Conservation (phyloP, 2,329 filamentous ascomycete species). For the Scolecobasidium constrictum region DNA sequence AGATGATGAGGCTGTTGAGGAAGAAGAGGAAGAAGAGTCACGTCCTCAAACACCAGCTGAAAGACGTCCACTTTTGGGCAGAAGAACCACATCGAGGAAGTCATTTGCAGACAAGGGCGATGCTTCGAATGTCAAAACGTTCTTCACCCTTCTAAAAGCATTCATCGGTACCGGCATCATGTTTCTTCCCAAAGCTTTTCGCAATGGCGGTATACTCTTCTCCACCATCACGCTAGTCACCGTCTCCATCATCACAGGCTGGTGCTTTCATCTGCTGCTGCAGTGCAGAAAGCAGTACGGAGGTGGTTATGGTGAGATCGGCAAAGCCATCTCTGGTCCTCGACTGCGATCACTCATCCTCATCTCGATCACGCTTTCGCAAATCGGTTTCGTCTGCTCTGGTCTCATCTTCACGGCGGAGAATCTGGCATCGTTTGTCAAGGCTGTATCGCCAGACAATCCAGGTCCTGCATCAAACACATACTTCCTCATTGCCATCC, state of each 20-base stretch:
- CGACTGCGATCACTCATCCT: conserved; percentile 56
- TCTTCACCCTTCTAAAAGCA: conserved; percentile 68
- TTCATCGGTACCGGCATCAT: conserved; percentile 75
- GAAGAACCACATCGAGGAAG: conserved; percentile 40
- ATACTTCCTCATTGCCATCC: conserved; percentile 48
- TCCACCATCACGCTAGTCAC: conserved; percentile 57
- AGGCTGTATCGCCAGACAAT: conserved; percentile 44
- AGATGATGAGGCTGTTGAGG: conserved; percentile 48
- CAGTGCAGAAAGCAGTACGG: conserved; percentile 53
- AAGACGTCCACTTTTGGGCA: conserved; percentile 48
- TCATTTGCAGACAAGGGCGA: conserved; percentile 38
- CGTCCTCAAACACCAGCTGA: conserved; percentile 29
- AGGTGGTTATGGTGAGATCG: conserved; percentile 66
- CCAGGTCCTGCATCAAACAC: conserved; percentile 38
- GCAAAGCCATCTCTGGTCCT: conserved; percentile 52
- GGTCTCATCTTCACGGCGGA: conserved; percentile 70
- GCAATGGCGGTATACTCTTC: conserved; percentile 67
- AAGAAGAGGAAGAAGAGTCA: conserved; percentile 37
- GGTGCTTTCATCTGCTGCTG: conserved; percentile 63
- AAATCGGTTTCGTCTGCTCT: conserved; percentile 68
- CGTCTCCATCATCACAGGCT: conserved; percentile 54
- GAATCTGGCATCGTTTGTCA: conserved; percentile 57
- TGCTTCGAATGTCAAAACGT: conserved; percentile 59
- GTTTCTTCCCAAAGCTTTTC: conserved; percentile 70
- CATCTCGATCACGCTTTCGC: conserved; percentile 59